Evolutionary conservation across 2,329 filamentous ascomycete genomes (phyloP).

Genomic region (Tolypocladium pustulatum): DNA sequence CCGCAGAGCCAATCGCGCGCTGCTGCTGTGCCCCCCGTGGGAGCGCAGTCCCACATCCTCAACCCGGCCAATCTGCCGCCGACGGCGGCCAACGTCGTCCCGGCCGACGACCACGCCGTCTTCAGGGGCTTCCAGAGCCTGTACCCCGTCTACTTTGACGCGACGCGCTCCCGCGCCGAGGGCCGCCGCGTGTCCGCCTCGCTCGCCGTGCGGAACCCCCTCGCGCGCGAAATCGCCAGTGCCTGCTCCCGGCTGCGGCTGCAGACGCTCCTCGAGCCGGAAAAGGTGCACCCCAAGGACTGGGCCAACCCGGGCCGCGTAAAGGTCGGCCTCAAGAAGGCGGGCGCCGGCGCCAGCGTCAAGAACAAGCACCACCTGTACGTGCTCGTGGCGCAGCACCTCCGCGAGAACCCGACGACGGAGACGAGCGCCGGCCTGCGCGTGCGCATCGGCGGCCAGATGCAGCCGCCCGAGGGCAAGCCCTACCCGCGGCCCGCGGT

Average conservation of each 20-base stretch:
- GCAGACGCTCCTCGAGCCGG: slow-evolving; percentile 74
- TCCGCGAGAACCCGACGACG: slow-evolving; percentile 68
- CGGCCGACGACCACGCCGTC: slow-evolving; percentile 36
- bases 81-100: slow-evolving; percentile 14
- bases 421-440: slow-evolving; percentile 57
- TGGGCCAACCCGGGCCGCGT: slow-evolving; percentile 95
- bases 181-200: slow-evolving; percentile 67
- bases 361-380: slow-evolving; percentile 83
- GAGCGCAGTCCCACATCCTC: slow-evolving; percentile 12
- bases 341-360: slow-evolving; percentile 33
- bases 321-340: slow-evolving; percentile 60
- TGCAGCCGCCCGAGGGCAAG: slow-evolving; percentile 49
- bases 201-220: slow-evolving; percentile 71
- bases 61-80: slow-evolving; percentile 22
- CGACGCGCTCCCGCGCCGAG: slow-evolving; percentile 58
- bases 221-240: slow-evolving; percentile 81
- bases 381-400: slow-evolving; percentile 64
- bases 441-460: slow-evolving; percentile 63
- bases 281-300: slow-evolving; percentile 89
- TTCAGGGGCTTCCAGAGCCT: slow-evolving; percentile 78
- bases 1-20: slow-evolving; percentile 19
- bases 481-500: slow-evolving; percentile 62
- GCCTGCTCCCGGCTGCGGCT: slow-evolving; percentile 67
- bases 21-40: slow-evolving; percentile 11
- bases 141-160: slow-evolving; percentile 95